Base-by-base conservation (phyloP, 148 eudicot species). In the Polygonum maritimum region DNA sequence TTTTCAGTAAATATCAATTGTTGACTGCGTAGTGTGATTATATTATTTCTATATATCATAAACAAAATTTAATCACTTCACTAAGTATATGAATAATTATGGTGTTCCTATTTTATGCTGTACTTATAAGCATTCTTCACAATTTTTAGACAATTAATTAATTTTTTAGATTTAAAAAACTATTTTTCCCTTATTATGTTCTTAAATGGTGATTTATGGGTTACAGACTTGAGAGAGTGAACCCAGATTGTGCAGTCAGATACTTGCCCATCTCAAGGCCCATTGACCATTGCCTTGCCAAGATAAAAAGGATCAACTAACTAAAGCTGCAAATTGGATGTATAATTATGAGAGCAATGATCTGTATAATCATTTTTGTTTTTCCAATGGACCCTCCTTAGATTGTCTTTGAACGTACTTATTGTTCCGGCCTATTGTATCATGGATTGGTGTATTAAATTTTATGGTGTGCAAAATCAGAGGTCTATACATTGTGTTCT, bases 221-320 rank as follows among this genome's bases (percentile, higher is more conserved):
- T 67, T 67, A n/a, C 76, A 86, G 86, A 73, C 77, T 86, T 18
- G 84, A 83, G n/a, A 78, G 76, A 76, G 36, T 77, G 38, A 81
- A 86, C 74, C 84, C 86, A 10, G 41, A 47, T 26, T 77, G 86
- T 71, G 48, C 63, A 40, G 26, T 79, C 1, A 79, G 36, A 73
- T 86, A 81, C 78, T 51, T 86, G 63, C 88, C 86, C 3, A 75
- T 77, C 54, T 79, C 82, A 78, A 83, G 81, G 74, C 88, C 88
- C 15, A 39, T 55, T 12, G 86, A 81, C 40, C 78, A 83, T 78
- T 86, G 86, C 77, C 80, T 79, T 69, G 84, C 81, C 36, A 85
- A 52, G 15, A 60, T 83, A 38, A 65, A 55, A 62, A 76, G 39
- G 40, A 63, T 67, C 45, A 67, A 67, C 71, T 65, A 65, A 65